These are phyloP conservation scores for Hibiscus tridactylites DNA, from an alignment of 345 rosid genomes.

Conservation along the genomic window DNA sequence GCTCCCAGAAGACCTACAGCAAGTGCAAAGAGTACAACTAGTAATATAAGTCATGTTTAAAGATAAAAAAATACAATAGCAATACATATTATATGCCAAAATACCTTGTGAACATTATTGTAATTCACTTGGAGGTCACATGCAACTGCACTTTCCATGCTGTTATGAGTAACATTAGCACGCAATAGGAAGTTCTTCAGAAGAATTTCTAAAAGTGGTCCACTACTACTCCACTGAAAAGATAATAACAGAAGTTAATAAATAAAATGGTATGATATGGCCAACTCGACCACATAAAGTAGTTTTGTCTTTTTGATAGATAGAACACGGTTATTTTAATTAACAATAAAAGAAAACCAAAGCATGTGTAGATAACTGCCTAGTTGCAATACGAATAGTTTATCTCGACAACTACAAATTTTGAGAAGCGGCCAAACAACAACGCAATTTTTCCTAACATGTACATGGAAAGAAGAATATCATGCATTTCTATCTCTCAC, in stretches of 20 bases:
- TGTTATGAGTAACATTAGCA: constrained; percentile 34
- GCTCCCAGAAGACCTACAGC: constrained; percentile 80
- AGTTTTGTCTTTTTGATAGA: background rate
- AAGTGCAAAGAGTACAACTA: constrained; percentile 9
- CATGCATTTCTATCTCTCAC: background rate
- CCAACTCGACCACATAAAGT: background rate
- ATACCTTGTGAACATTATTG: constrained; percentile 82
- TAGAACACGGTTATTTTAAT: background rate
- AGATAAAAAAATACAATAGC: background rate
- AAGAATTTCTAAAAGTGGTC: constrained; percentile 72
- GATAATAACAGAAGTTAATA: background rate
- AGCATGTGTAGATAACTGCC: background rate
- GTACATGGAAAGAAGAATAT: background rate
- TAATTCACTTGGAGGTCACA: constrained; percentile 76
- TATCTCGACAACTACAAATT: background rate
- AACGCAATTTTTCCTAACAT: background rate
- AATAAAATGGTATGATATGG: background rate
- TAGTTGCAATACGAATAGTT: background rate
- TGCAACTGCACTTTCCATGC: constrained; percentile 36
- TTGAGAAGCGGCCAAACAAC: background rate
- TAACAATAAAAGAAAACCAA: background rate
- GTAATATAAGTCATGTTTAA: constrained; percentile 9
- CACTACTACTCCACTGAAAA: constrained; percentile 81
- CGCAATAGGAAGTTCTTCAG: constrained; percentile 39
- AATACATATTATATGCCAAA: background rate